Evolutionary conservation across 257 asterid species (phyloP).

Genomic region (Thymus quinquecostatus): DNA sequence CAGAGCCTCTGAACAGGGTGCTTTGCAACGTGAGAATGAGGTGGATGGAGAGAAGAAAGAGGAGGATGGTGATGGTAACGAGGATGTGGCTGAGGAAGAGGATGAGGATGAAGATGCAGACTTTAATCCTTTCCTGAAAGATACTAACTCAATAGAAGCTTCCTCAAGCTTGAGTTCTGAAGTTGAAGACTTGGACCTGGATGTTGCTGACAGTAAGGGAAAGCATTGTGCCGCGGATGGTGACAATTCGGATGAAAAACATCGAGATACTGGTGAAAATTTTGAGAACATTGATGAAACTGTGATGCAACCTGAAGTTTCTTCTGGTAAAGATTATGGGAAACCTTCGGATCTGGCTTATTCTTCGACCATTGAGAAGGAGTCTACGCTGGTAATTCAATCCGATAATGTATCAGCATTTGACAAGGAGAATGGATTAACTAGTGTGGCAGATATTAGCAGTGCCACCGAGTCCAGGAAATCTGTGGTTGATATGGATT

Average conservation of each 20-base stretch:
- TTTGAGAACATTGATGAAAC: constrained; percentile 60
- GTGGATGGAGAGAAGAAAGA: constrained; percentile 37
- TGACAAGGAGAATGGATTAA: constrained; percentile 44
- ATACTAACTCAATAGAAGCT: constrained; percentile 68
- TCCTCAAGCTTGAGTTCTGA: constrained; percentile 94
- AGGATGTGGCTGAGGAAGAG: constrained; percentile 49
- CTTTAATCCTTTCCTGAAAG: constrained; percentile 78
- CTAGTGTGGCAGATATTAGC: constrained; percentile 36
- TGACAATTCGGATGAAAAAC: constrained; percentile 33
- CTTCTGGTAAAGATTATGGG: constrained; percentile 40
- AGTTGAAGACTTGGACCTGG: constrained; percentile 75
- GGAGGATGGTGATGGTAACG: constrained; percentile 37
- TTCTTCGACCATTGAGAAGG: constrained; percentile 33
- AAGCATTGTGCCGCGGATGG: constrained; percentile 36
- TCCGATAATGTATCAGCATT: constrained; percentile 42
- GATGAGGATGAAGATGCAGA: constrained; percentile 95
- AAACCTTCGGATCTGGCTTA: constrained; percentile 26
- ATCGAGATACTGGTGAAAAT: constrained; percentile 40
- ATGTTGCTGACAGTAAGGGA: constrained; percentile 60
- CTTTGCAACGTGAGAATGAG: constrained; percentile 42
- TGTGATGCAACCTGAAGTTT: constrained; percentile 47
- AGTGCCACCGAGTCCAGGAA: constrained; percentile 38
- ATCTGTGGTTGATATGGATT: constrained; percentile 48
- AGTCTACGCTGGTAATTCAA: constrained; percentile 35
- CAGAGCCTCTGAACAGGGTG: constrained; percentile 27